Percentiles rank a stretch among this genome's conserved stretches.
Evolutionary conservation across 495 filamentous ascomycete species (phyloP).

Genomic region (Aspergillus cavernicola): DNA sequence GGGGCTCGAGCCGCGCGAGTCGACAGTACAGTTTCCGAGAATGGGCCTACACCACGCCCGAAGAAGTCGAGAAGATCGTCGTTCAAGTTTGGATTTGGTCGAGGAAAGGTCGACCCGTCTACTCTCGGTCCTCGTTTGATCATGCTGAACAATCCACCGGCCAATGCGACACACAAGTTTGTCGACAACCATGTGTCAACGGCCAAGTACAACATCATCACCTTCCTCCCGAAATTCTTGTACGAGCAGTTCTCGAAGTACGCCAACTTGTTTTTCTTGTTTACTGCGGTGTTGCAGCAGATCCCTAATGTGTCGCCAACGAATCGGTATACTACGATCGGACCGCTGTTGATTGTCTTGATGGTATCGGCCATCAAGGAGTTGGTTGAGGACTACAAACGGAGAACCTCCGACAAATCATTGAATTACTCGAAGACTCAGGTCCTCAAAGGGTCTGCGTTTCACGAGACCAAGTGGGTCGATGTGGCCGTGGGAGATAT

Average conservation of each 20-base stretch:
- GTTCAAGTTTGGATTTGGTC: constrained; percentile 94
- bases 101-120: constrained; percentile 80
- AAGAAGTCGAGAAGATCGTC: constrained; percentile 65
- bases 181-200: constrained; percentile 96
- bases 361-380: constrained; percentile 94
- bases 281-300: constrained; percentile 92
- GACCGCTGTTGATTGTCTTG: constrained; percentile 82
- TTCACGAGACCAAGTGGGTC: constrained; percentile 87
- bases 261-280: constrained; percentile 99
- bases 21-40: constrained; percentile 31
- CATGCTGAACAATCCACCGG: constrained; percentile 94
- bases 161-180: constrained; percentile 84
- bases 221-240: constrained; percentile 96
- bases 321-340: constrained; percentile 93
- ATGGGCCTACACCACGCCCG: constrained; percentile 31
- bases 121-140: constrained; percentile 90
- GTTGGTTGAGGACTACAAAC: constrained; percentile 87
- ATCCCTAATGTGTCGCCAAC: constrained; percentile 94
- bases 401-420: constrained; percentile 79
- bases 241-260: constrained; percentile 99
- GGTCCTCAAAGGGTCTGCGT: constrained; percentile 78
- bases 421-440: constrained; percentile 86
- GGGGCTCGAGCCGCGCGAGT: constrained; percentile 48
- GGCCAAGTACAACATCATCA: constrained; percentile 93
- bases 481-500: constrained; percentile 93